Base-by-base conservation (phyloP, 2,329 filamentous ascomycete species). In the Scortechinia acanthostroma region DNA sequence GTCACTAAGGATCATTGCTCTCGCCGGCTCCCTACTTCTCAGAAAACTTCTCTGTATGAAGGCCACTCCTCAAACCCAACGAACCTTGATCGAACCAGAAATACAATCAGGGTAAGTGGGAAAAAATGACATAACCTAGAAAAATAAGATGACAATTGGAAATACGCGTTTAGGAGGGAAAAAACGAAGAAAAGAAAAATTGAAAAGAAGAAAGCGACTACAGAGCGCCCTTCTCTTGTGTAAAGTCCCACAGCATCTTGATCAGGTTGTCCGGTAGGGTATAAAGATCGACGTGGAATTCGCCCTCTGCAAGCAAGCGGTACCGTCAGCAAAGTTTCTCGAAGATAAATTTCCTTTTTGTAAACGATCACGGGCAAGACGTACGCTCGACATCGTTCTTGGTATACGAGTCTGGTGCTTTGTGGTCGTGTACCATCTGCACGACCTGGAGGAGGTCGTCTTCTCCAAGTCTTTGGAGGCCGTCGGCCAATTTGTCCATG, bases 201-300 rank as follows among this genome's bases (percentile, higher is more conserved):
- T n/a, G n/a, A n/a, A n/a, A n/a, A n/a, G n/a, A n/a, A n/a, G n/a
- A n/a, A n/a, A n/a, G n/a, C n/a, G n/a, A 30, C 20, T 19, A 40
- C 35, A 40, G 35, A 40, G 35, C 35, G 17, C 35, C 35, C 35
- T 40, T 40, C 20, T 40, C 35, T 13, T 10, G 17, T 40, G 35
- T 19, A 40, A 93, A 94, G 49, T 96, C 91, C 91, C 91, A 97
- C 48, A 98, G 82, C 80, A 89, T 90, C 65, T 93, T 94, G 60
- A 93, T 86, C 28, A 97, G 75, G 21, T 71, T 68, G 52, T 97
- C 93, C 1, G 93, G 91, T 51, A 98, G 80, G n/a, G 93, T 97
- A 69, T 95, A 97, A 47, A 98, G 76, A 59, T 98, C 93, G 54
- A 98, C 91, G 49, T 95, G 93, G 70, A 98, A 98, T 68, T 98